A percentile compares a stretch with the other conserved stretches of the same genome.
Conservation (phyloP, 805 yeast species). For the Candida nitratophila region DNA sequence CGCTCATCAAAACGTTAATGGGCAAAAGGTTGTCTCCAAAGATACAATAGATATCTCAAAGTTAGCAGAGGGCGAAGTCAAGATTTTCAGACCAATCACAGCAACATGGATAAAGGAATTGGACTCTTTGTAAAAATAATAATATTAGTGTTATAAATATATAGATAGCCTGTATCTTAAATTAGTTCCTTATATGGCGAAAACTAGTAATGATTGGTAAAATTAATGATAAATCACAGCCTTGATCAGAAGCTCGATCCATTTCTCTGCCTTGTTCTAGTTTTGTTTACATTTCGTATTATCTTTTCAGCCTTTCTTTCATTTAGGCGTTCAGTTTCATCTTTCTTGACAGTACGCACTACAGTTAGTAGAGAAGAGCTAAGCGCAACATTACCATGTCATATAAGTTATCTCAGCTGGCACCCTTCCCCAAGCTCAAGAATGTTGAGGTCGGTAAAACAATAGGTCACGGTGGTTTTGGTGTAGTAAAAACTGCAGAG, state of each 20-base stretch:
- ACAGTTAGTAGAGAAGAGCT: no score
- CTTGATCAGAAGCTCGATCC: not conserved
- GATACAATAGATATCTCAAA: slow-evolving; percentile 32
- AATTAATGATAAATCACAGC: not conserved
- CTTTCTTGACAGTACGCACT: no score
- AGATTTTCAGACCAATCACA: slow-evolving; percentile 42
- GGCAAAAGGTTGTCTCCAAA: slow-evolving; percentile 30
- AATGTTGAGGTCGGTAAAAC: slow-evolving; percentile 42
- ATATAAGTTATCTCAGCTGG: slow-evolving; percentile 38
- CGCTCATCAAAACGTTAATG: slow-evolving; percentile 45
- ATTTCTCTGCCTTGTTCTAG: not conserved
- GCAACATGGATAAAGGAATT: slow-evolving; percentile 35
- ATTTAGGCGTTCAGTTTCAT: no score
- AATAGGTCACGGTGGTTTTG: slow-evolving; percentile 65
- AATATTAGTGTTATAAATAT: not conserved
- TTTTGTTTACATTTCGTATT: not conserved
- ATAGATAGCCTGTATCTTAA: no score
- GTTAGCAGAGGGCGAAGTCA: slow-evolving; percentile 35
- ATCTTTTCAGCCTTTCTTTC: no score
- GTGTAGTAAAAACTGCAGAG: slow-evolving; percentile 47
- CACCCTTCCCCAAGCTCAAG: slow-evolving; percentile 40
- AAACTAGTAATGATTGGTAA: no score
- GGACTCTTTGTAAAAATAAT: not conserved
- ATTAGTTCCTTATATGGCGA: no score
- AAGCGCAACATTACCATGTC: no score